phyloP scores from a whole-genome alignment of 2,329 filamentous ascomycete species.

The Domatiomyces catenatus region DNA sequence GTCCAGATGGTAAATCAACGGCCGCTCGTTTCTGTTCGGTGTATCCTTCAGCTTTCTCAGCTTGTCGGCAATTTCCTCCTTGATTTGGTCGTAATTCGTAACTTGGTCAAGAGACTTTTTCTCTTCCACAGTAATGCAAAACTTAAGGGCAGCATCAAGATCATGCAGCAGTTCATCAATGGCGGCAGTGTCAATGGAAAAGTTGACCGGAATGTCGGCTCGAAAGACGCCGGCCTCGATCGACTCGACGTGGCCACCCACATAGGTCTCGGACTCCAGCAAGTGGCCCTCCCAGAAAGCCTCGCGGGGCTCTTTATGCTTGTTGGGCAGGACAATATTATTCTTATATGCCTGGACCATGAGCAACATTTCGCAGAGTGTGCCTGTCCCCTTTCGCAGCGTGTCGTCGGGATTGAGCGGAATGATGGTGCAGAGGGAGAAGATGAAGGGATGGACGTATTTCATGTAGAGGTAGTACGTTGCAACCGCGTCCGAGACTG shows the following conservation, averaged over 20 bases:
- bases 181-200: constrained; percentile 73
- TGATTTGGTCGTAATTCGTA: constrained; percentile 70
- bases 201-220: constrained; percentile 87
- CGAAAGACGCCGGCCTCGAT: constrained; percentile 96
- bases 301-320: constrained; percentile 80
- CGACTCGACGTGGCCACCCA: constrained; percentile 96
- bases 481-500: constrained; percentile 94
- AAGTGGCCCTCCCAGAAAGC: constrained; percentile 94
- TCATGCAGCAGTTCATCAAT: constrained; percentile 79
- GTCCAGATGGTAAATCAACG: constrained; percentile 93
- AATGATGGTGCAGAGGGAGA: constrained; percentile 93
- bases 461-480: constrained; percentile 99
- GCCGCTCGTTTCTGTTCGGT: constrained; percentile 69
- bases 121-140: constrained; percentile 72
- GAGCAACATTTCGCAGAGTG: constrained; percentile 96
- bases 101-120: constrained; percentile 68
- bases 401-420: constrained; percentile 87
- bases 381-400: constrained; percentile 87
- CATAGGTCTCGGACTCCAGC: constrained; percentile 92
- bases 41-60: constrained; percentile 61
- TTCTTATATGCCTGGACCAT: constrained; percentile 97
- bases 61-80: constrained; percentile 59
- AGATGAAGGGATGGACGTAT: constrained; percentile 99
- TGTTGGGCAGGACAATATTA: constrained; percentile 86
- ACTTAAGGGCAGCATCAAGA: constrained; percentile 74